Conservation (phyloP, 148 eudicot genomes). For the Selenicereus undatus region DNA sequence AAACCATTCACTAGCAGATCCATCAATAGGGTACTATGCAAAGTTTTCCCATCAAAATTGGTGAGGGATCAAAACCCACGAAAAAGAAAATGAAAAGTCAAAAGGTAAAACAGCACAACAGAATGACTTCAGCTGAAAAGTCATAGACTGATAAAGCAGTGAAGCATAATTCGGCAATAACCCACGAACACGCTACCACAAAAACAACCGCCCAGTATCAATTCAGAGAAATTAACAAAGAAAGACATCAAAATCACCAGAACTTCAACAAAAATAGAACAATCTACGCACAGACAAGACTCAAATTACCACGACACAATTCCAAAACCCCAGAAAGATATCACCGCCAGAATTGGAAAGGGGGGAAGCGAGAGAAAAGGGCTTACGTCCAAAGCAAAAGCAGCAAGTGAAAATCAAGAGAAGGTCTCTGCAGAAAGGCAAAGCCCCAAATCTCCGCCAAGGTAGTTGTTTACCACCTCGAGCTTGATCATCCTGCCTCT, state of each 20-base stretch:
- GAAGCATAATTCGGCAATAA: not conserved
- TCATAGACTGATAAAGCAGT: not conserved
- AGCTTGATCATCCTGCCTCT: constrained; percentile 17
- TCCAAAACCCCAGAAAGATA: not conserved
- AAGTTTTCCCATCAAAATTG: too few relatives aligned
- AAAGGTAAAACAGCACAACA: too few relatives aligned
- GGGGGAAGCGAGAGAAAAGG: not conserved
- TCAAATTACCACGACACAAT: not conserved
- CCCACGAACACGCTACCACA: not conserved
- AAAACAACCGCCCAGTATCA: not conserved
- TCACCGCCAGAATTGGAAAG: not conserved
- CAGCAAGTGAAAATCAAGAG: constrained; percentile 50
- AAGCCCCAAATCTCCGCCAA: not conserved
- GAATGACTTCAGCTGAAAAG: not conserved
- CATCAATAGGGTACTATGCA: too few relatives aligned
- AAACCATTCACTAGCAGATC: too few relatives aligned
- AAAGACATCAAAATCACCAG: not conserved
- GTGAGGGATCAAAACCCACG: too few relatives aligned
- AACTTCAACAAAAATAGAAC: not conserved
- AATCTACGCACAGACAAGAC: not conserved
- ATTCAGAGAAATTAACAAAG: not conserved
- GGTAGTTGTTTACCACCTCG: not conserved
- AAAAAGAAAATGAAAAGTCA: too few relatives aligned
- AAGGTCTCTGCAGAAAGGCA: constrained; percentile 29
- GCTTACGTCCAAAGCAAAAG: constrained; percentile 62